Evolutionary conservation across 1,284 basidiomycete species (phyloP).

Genomic region (Moesziomyces sp.): DNA sequence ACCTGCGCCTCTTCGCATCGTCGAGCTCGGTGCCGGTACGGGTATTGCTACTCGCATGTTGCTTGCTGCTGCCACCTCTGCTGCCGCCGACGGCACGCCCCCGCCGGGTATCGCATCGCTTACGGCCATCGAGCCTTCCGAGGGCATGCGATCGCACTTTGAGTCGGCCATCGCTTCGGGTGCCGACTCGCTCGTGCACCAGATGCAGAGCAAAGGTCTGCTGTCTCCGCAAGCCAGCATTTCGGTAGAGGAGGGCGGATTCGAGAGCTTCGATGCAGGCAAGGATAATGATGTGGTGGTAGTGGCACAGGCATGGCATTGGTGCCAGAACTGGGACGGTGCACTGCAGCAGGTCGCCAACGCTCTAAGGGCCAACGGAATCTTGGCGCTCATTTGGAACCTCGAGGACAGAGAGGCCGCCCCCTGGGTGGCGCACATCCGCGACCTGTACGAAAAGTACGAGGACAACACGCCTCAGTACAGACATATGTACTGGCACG

Average conservation of each 20-base stretch:
- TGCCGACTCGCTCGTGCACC: constrained; percentile 15
- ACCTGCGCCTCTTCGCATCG: constrained; percentile 43
- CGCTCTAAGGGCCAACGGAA: constrained; percentile 47
- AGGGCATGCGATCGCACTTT: constrained; percentile 59
- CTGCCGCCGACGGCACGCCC: constrained; percentile 26
- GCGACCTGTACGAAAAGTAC: constrained; percentile 59
- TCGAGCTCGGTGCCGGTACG: constrained; percentile 63
- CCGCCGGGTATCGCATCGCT: constrained; percentile 39
- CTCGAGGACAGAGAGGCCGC: constrained; percentile 62
- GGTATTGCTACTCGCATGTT: constrained; percentile 61
- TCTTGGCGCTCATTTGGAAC: constrained; percentile 64
- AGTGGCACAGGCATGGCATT: constrained; percentile 64
- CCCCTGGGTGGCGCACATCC: constrained; percentile 56
- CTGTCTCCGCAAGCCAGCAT: constrained; percentile 38
- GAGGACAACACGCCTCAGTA: constrained; percentile 62
- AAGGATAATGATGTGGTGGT: constrained; percentile 52
- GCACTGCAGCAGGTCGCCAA: constrained; percentile 45
- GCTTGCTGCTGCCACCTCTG: constrained; percentile 37
- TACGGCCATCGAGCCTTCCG: constrained; percentile 50
- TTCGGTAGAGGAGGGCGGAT: constrained; percentile 49
- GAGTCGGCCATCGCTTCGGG: constrained; percentile 32
- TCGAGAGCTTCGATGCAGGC: constrained; percentile 53
- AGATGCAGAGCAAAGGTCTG: constrained; percentile 35
- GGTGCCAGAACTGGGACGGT: constrained; percentile 56
- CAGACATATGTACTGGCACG: constrained; percentile 60